Percentiles rank a stretch among this genome's conserved stretches.
phyloP scores from a whole-genome alignment of 495 filamentous ascomycete genomes.

The Penicillium tannophilum region DNA sequence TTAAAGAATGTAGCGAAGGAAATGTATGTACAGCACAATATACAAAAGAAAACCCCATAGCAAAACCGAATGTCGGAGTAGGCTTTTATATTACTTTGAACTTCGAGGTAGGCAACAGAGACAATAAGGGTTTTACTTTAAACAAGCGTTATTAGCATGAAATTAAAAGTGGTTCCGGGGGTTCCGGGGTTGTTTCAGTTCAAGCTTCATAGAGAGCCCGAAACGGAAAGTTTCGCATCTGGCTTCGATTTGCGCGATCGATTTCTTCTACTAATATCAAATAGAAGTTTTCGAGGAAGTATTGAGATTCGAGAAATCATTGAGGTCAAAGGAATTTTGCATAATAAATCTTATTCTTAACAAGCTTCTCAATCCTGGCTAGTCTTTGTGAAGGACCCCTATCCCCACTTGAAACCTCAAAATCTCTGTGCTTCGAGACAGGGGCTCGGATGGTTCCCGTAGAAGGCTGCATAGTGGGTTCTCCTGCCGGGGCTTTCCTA shows the following conservation, averaged over 20 bases:
- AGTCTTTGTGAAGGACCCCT: neutral
- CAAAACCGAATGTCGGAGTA: neutral
- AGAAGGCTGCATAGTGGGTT: neutral
- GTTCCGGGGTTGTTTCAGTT: neutral
- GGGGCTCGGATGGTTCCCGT: neutral
- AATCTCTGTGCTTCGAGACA: neutral
- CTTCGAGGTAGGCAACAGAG: neutral
- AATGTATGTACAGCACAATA: neutral
- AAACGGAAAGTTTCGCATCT: neutral
- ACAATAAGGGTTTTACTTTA: neutral
- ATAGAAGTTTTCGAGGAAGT: neutral
- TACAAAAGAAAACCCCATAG: neutral
- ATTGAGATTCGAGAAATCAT: neutral
- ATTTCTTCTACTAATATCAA: neutral
- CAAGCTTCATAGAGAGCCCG: neutral
- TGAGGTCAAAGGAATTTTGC: neutral
- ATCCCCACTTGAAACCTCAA: neutral
- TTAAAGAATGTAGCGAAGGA: neutral
- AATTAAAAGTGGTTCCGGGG: neutral
- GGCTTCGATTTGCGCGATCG: neutral
- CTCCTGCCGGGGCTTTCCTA: neutral
- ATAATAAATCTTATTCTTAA: neutral
- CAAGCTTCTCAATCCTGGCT: neutral
- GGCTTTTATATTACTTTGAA: neutral
- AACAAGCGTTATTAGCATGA: neutral